phyloP scores from a whole-genome alignment of 2,329 filamentous ascomycete species.

The Trichoderma sp. region DNA sequence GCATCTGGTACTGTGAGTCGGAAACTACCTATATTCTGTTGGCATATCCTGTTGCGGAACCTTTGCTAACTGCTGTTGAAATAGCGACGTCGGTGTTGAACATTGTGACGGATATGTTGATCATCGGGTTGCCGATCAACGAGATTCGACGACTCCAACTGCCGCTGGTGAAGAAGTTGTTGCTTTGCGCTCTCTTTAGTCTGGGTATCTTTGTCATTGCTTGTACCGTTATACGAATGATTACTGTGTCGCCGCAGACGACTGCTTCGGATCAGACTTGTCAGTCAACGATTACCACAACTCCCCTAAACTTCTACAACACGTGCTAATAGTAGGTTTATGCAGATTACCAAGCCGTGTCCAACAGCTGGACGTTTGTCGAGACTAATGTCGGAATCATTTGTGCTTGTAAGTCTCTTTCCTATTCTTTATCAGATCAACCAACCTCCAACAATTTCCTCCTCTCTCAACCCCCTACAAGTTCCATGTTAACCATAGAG shows the following conservation, averaged over 20 bases:
- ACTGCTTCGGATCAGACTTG: neutral
- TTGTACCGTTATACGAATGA: neutral
- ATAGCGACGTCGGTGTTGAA: neutral
- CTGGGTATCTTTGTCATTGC: neutral
- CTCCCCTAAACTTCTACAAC: neutral
- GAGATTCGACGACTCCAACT: neutral
- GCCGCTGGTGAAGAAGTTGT: neutral
- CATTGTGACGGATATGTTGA: neutral
- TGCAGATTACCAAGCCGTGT: neutral
- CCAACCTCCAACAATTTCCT: neutral
- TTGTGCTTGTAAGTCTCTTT: neutral
- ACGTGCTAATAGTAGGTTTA: neutral
- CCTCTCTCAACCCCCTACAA: neutral
- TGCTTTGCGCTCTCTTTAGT: neutral
- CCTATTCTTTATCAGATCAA: neutral
- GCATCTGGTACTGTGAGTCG: neutral
- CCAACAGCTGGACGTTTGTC: neutral
- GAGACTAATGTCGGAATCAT: neutral
- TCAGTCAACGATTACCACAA: neutral
- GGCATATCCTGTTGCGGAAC: neutral
- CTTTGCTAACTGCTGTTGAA: neutral
- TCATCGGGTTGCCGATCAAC: neutral
- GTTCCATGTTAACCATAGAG: neutral
- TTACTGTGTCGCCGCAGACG: neutral
- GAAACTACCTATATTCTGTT: neutral